Percentiles rank a stretch among this genome's conserved stretches.
Evolutionary conservation across 169 alveolate species (phyloP).

Genomic region (Babesia bovis): DNA sequence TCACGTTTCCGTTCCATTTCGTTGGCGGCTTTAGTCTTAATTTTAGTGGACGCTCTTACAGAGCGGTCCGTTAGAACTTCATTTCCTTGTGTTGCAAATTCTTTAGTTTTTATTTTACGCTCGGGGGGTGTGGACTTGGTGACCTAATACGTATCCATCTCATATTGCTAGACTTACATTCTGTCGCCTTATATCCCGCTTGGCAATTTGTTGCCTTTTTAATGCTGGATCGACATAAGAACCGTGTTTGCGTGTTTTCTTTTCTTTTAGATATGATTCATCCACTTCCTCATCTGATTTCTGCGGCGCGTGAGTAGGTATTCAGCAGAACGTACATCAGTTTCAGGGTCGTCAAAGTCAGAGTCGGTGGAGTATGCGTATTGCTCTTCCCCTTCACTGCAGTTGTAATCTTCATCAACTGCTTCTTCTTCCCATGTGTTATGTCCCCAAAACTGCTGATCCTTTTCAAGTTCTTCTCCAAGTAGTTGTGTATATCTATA

Average conservation of each 20-base stretch:
- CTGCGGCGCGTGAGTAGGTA: neutral
- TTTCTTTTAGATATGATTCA: slow-evolving; percentile 50
- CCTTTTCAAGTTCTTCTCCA: slow-evolving; percentile 83
- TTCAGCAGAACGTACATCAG: slow-evolving; percentile 21
- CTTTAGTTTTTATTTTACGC: neutral
- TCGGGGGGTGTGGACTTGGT: neutral
- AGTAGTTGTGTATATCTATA: slow-evolving; percentile 70
- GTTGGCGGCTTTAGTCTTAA: slow-evolving; percentile 54
- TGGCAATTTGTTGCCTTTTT: slow-evolving; percentile 29
- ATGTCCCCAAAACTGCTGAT: slow-evolving; percentile 83
- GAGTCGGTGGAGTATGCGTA: slow-evolving; percentile 81
- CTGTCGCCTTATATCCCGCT: slow-evolving; percentile 24
- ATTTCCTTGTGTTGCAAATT: neutral
- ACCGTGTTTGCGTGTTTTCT: slow-evolving; percentile 36
- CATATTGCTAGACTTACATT: slow-evolving; percentile 8
- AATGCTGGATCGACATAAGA: slow-evolving; percentile 68
- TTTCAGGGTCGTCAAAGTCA: slow-evolving; percentile 80
- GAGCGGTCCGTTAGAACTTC: slow-evolving; percentile 11
- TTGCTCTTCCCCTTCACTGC: slow-evolving; percentile 85
- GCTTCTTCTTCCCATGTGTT: slow-evolving; percentile 85
- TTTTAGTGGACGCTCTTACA: slow-evolving; percentile 54
- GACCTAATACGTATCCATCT: neutral
- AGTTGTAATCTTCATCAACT: slow-evolving; percentile 82
- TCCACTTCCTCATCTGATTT: slow-evolving; percentile 57
- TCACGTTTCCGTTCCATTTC: slow-evolving; percentile 38